Evolutionary conservation across 192 early-diverging fungal genomes (phyloP).

Genomic region (Rhizoclosmatium sp.): DNA sequence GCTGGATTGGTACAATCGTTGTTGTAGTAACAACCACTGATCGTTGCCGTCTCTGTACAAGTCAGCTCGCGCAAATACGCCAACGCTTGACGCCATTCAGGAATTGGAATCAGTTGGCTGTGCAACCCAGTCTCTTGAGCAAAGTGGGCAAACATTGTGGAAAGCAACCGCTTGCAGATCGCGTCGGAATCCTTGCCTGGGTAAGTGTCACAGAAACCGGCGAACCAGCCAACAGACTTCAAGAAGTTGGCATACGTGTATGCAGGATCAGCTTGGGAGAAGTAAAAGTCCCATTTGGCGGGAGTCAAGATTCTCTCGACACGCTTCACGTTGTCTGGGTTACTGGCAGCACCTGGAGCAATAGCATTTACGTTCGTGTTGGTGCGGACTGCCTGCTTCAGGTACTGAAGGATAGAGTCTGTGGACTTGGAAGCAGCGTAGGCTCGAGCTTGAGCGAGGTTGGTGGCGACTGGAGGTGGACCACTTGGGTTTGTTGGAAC

Average conservation of each 20-base stretch:
- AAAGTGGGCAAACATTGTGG: constrained; percentile 41
- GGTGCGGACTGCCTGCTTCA: not conserved
- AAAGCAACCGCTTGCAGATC: constrained; percentile 12
- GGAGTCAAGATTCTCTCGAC: constrained; percentile 20
- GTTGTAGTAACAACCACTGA: constrained; percentile 27
- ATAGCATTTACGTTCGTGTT: constrained; percentile 12
- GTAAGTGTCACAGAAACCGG: constrained; percentile 33
- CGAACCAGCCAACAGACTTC: constrained; percentile 27
- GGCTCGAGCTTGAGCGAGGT: not conserved
- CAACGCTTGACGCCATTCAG: constrained; percentile 25
- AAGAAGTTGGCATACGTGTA: constrained; percentile 37
- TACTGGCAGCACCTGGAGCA: constrained; percentile 5
- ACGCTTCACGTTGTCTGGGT: constrained; percentile 29
- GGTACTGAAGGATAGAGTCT: not conserved
- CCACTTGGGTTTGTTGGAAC: not conserved
- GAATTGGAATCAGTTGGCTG: not conserved
- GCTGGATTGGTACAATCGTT: constrained; percentile 29
- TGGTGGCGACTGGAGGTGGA: constrained; percentile 15
- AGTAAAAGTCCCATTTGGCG: constrained; percentile 23
- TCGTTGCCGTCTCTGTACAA: constrained; percentile 11
- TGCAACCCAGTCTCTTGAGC: constrained; percentile 34
- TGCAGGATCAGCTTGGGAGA: constrained; percentile 24
- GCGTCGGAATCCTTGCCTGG: constrained; percentile 25
- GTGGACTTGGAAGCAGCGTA: constrained; percentile 16
- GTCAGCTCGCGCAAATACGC: constrained; percentile 9